Base-by-base conservation (phyloP, 2,329 filamentous ascomycete species). In the Ophiostoma triangulosporum region DNA sequence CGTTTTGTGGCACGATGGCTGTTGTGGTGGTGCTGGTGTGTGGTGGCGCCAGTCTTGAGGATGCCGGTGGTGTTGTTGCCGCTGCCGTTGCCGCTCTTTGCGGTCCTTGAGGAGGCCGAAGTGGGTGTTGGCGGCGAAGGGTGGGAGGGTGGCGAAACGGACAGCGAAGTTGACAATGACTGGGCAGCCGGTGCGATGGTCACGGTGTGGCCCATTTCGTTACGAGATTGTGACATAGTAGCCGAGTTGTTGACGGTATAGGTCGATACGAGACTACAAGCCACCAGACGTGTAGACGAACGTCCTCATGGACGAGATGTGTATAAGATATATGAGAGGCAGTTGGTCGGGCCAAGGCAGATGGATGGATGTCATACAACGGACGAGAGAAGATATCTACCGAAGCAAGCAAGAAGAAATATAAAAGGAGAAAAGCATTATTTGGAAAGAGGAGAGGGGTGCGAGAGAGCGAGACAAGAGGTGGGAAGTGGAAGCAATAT, bases 1-100 rank as follows among this genome's bases (percentile, higher is more conserved):
- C 75, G 72, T 63, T 79, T 79, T 38, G 73, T 69, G 22, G 69
- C 68, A 57, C 75, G 73, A 62, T 76, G 72, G 55, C 55, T 58
- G 57, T 58, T 59, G 54, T 57, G 55, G 52, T 58, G 56, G 43
- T 58, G 58, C n/a, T 32, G 43, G 36, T 56, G 57, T 33, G 50
- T 4, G 4, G n/a, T 17, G 6, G 48, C 20, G 17, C 38, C 17
- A 7, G 32, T 20, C 11, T 22, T 36, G 46, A 35, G 43, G 46
- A 32, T 48, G 46, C 17, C 15, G 15, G 50, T 53, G 14, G 48
- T 45, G 20, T 56, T 52, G 50, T 48, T 59, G 49, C 54, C 54
- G 51, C 53, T 54, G 55, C 58, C 58, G 35, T 55, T 59, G 45
- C 58, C 58, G 43, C 58, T 59, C 57, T 59, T 59, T 38, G 57